Evolutionary conservation across 805 yeast genomes (phyloP), one percentile per base, ranked within the genome.

Genomic region (Myxozyma melibiosi): DNA sequence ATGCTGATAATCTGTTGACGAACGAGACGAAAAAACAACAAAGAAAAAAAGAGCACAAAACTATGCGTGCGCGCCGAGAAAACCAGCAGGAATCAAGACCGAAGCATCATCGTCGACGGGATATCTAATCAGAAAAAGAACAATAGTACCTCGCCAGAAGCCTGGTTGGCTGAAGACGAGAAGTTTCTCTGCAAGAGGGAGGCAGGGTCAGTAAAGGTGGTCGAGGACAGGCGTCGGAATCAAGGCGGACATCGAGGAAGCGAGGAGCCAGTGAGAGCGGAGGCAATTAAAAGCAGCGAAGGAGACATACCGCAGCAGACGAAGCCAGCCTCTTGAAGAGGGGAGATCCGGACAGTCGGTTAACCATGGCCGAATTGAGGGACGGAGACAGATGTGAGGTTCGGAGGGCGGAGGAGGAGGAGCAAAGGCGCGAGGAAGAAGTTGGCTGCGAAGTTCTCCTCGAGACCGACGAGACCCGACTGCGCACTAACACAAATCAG

Each of bases 341-440:
- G 16, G 57, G 60, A 24, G 62, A 51, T 27, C 54, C 55, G 33
- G 59, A 50, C 41, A 58, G 43, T 46, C 60, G 51, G 48, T 51
- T 51, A 51, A 47, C 59, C 62, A 58, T 58, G 18, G 60, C 59
- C 58, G 51, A 25, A 44, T 16, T 7, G 40, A 20, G 9, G 22
- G 52, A n/a, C n/a, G n/a, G n/a, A n/a, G n/a, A 30, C 30, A 18
- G n/a, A 41, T 7, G n/a, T 8, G 20, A 28, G 18, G 43, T 20
- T 18, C 8, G 11, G 49, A 20, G 8, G 38, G 3, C 39, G 37
- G 13, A 30, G 34, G 24, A 9, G 31, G 27, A 33, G 22, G 35
- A 18, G 38, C n/a, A 34, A 30, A 11, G 37, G 22, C 25, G 28
- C 30, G 33, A 34, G 16, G 39, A 34, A 27, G 33, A 20, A 27